phyloP scores from a whole-genome alignment of 2,329 filamentous ascomycete genomes.

The Pseudogymnoascus sp. region DNA sequence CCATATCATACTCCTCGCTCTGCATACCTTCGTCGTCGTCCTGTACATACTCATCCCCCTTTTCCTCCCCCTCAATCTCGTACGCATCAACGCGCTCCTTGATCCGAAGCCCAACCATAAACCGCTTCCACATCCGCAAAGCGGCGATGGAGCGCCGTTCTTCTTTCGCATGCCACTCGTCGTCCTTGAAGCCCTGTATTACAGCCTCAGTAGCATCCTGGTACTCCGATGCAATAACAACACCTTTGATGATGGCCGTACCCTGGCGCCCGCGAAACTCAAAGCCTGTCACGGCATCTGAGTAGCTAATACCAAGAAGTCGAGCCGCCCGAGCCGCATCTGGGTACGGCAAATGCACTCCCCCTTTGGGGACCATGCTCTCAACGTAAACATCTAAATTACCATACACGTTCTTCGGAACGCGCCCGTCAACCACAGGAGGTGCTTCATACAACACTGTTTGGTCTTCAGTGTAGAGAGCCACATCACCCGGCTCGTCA shows the following conservation, averaged over 20 bases:
- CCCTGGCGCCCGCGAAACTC: constrained; percentile 79
- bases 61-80: constrained; percentile 20
- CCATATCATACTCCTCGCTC: constrained; percentile 39
- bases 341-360: constrained; percentile 59
- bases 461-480: constrained; percentile 56
- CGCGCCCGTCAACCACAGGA: constrained; percentile 63
- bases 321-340: constrained; percentile 66
- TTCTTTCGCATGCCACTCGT: constrained; percentile 57
- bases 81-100: constrained; percentile 27
- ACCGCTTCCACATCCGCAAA: constrained; percentile 65
- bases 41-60: constrained; percentile 34
- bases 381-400: constrained; percentile 93
- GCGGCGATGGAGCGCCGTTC: constrained; percentile 56
- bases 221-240: constrained; percentile 67
- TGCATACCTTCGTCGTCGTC: constrained; percentile 33
- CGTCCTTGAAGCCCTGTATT: constrained; percentile 59
- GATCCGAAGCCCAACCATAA: constrained; percentile 65
- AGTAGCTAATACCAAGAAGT: constrained; percentile 74
- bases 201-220: constrained; percentile 66
- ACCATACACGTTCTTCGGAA: constrained; percentile 88
- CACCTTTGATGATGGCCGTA: constrained; percentile 73
- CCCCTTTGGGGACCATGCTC: constrained; percentile 81
- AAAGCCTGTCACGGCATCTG: constrained; percentile 85
- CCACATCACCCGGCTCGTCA: constrained; percentile 42
- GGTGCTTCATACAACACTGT: constrained; percentile 70